Evolutionary conservation across 2,329 filamentous ascomycete genomes (phyloP).

Genomic region (Nannizzia gypsea): DNA sequence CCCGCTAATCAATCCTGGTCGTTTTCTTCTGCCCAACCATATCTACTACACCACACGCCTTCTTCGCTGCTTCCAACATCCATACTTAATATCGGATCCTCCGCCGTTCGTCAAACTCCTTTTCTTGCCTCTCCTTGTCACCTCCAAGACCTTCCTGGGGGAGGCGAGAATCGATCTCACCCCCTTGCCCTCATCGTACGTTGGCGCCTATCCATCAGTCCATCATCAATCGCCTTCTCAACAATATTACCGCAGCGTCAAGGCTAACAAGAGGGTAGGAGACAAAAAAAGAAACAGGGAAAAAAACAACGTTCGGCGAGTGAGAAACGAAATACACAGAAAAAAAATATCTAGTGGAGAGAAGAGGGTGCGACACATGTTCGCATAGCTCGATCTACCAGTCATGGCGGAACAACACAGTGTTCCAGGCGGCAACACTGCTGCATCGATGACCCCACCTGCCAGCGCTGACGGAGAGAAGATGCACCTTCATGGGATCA

Average conservation of each 20-base stretch:
- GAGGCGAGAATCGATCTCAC: background rate
- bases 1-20: slow-evolving; percentile 3
- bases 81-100: background rate
- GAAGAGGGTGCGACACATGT: background rate
- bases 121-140: background rate
- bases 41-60: background rate
- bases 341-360: background rate
- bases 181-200: background rate
- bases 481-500: slow-evolving; percentile 23
- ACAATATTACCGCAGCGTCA: background rate
- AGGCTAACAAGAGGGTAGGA: background rate
- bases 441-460: slow-evolving; percentile 33
- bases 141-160: background rate
- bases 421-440: slow-evolving; percentile 14
- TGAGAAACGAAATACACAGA: background rate
- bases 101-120: background rate
- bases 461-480: slow-evolving; percentile 36
- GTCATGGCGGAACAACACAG: slow-evolving; percentile 21
- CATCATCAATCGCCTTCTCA: background rate
- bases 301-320: background rate
- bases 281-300: background rate
- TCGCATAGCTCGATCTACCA: background rate
- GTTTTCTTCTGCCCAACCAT: background rate
- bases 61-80: background rate
- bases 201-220: background rate